Evolutionary conservation across 2,329 filamentous ascomycete genomes (phyloP), one percentile per base, ranked within the genome.

Genomic region (Lasiodiplodia gonubiensis): DNA sequence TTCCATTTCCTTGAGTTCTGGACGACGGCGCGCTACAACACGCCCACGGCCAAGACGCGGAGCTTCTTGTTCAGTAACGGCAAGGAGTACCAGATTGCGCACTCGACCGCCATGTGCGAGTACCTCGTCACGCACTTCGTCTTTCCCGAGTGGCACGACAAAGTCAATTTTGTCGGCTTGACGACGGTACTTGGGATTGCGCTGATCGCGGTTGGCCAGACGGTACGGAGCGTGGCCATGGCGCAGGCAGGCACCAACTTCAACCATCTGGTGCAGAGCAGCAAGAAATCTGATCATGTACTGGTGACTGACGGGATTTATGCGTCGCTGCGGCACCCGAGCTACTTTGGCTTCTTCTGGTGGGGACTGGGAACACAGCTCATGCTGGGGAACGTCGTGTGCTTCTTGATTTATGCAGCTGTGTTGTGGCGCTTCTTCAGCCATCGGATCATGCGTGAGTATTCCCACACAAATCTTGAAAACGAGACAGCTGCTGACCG

Each of bases 1-100:
- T 98, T 98, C 81, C 95, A 99, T 83, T 98, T 97, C 80, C 89
- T 98, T 78, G 95, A 99, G 80, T 99, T 94, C 84, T 97, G 89
- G 85, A 92, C 90, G 37, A 97, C 94, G 0, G 94, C 94, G 10
- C 83, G 85, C 66, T 92, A 91, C 81, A 98, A 98, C 79, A 92
- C 92, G 0, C 84, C 86, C 18, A 85, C 88, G 63, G 92, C 92
- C 23, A 86, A 85, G 27, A 83, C 94, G 23, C 86, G 87, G 64
- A 91, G 92, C 42, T 99, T 96, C 78, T 87, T 99, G 16, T 85
- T 98, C 42, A 88, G 88, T 60, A 99, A 99, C 78, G 95, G 95
- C 78, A 87, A 86, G 52, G 88, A 88, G 6, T 98, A 98, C 79
- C 91, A 91, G 70, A 86, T 92, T 71, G 95, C 95, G 2, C 94